phyloP scores from a whole-genome alignment of 108 stramenopile genomes.

The Nannochloropsis gaditana region DNA sequence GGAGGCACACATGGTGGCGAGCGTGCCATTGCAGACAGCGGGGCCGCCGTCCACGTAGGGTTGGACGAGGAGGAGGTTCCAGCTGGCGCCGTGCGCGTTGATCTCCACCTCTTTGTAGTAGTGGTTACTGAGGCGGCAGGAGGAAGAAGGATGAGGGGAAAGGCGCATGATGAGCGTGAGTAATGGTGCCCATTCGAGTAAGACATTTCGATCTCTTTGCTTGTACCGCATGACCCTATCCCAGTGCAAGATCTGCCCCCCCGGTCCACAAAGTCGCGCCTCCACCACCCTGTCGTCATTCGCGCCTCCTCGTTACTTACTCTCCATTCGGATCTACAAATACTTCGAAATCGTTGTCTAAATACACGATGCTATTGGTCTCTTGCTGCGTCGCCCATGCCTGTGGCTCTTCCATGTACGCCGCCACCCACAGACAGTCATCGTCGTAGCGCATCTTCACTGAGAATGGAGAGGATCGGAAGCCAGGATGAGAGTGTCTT shows the following conservation, averaged over 20 bases:
- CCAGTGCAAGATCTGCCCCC: too few relatives aligned
- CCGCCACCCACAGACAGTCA: background rate
- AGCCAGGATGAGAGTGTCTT: background rate
- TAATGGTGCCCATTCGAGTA: too few relatives aligned
- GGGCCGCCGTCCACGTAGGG: constrained; percentile 72
- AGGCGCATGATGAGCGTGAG: too few relatives aligned
- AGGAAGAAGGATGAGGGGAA: too few relatives aligned
- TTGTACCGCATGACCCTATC: too few relatives aligned
- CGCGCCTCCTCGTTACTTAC: background rate
- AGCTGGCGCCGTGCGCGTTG: constrained; percentile 71
- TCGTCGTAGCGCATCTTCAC: constrained; percentile 12
- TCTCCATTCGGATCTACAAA: constrained; percentile 67
- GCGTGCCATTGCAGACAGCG: constrained; percentile 60
- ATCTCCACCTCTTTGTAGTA: constrained; percentile 81
- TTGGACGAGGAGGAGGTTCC: constrained; percentile 74
- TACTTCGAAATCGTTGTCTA: constrained; percentile 67
- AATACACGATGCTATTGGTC: background rate
- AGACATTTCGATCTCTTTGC: too few relatives aligned
- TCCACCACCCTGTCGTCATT: background rate
- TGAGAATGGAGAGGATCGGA: background rate
- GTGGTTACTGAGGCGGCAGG: constrained; percentile 49
- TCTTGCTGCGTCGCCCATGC: constrained; percentile 20
- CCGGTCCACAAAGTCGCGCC: too few relatives aligned
- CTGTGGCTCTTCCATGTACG: background rate
- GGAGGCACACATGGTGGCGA: background rate